These are phyloP conservation scores for Fusarium sublunatum DNA, from an alignment of 2,329 filamentous ascomycete genomes.

Conservation along the genomic window DNA sequence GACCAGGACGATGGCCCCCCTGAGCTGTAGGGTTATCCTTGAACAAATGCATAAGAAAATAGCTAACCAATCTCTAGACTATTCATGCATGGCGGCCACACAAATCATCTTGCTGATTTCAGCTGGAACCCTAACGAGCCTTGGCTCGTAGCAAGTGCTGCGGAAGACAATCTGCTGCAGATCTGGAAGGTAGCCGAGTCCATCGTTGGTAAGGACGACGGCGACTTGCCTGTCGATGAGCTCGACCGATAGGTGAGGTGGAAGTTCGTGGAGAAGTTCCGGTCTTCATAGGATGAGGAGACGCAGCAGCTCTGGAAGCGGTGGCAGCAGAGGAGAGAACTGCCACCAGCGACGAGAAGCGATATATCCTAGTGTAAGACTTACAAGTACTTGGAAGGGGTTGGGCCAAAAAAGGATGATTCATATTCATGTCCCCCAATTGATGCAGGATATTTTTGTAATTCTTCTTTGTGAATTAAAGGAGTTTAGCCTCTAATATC, in stretches of 20 bases:
- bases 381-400: conserved; percentile 8
- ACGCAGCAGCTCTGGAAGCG: conserved; percentile 40
- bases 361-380: conserved; percentile 35
- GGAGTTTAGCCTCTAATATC: background rate
- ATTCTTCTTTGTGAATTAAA: background rate
- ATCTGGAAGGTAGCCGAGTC: conserved; percentile 90
- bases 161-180: conserved; percentile 96
- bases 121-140: conserved; percentile 98
- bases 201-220: conserved; percentile 81
- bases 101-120: conserved; percentile 95
- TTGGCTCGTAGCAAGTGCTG: conserved; percentile 95
- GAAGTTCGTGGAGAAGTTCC: conserved; percentile 49
- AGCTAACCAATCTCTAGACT: conserved; percentile 63
- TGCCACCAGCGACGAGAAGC: conserved; percentile 30
- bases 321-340: conserved; percentile 28
- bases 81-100: conserved; percentile 99
- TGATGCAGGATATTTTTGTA: conserved; percentile 7
- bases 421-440: conserved; percentile 2
- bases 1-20: conserved; percentile 95
- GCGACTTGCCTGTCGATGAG: conserved; percentile 80
- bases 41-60: conserved; percentile 15
- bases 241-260: conserved; percentile 69
- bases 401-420: conserved; percentile 3
- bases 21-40: conserved; percentile 76
- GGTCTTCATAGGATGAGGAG: conserved; percentile 49